phyloP scores from a whole-genome alignment of 805 yeast species.

The Ogataea angusta region DNA sequence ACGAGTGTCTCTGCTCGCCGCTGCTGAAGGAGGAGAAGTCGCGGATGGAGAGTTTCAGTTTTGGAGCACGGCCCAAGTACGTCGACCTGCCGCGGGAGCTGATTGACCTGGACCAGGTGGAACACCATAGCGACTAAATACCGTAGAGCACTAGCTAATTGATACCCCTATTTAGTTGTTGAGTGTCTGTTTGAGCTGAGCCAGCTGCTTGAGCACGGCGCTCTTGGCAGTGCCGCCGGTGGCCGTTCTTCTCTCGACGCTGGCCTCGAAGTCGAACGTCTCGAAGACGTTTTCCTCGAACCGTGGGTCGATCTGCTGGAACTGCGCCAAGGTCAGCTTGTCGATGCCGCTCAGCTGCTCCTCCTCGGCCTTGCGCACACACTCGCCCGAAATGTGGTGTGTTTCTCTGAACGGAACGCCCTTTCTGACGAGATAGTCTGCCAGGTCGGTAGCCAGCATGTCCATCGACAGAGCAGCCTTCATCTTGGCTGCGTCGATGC shows the following conservation, averaged over 20 bases:
- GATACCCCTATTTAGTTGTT: not conserved
- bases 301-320: conserved; percentile 72
- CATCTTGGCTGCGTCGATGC: conserved; percentile 74
- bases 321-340: conserved; percentile 72
- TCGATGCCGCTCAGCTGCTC: conserved; percentile 78
- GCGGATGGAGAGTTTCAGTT: conserved; percentile 15
- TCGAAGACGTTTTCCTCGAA: conserved; percentile 77
- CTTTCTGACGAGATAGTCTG: conserved; percentile 94
- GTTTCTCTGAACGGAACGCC: conserved; percentile 99
- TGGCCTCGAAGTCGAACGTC: conserved; percentile 87
- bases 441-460: conserved; percentile 98
- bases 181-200: conserved; percentile 24
- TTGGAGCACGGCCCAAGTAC: conserved; percentile 4
- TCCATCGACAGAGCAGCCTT: conserved; percentile 91
- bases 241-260: conserved; percentile 95
- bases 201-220: conserved; percentile 79
- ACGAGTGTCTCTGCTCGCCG: conserved; percentile 5
- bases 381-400: conserved; percentile 97
- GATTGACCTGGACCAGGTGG: conserved; percentile 22
- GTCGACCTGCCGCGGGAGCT: conserved; percentile 9
- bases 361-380: conserved; percentile 89
- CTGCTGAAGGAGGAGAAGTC: conserved; percentile 7
- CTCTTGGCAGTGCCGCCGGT: conserved; percentile 95
- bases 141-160: too few species aligned
- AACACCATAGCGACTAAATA: not conserved